Evolutionary conservation across 2,329 filamentous ascomycete species (phyloP).

Genomic region (Sporothrix mexicana): DNA sequence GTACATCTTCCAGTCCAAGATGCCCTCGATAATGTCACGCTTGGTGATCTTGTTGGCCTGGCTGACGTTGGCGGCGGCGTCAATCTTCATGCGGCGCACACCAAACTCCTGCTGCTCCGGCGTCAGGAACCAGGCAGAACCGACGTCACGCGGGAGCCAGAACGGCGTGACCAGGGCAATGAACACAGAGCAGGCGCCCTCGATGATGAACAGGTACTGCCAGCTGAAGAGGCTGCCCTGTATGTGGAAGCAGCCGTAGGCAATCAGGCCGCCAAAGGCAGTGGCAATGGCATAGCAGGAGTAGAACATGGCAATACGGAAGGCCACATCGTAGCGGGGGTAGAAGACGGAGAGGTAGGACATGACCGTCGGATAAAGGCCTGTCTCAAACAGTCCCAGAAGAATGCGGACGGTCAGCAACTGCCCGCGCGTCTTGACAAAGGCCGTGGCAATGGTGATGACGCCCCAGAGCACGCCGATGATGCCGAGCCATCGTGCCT

Average conservation of each 20-base stretch:
- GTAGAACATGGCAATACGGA: conserved; percentile 61
- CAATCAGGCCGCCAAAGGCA: conserved; percentile 57
- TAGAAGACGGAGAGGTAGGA: conserved; percentile 65
- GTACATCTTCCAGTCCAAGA: conserved; percentile 33
- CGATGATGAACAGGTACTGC: conserved; percentile 55
- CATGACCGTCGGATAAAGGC: conserved; percentile 64
- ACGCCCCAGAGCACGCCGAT: conserved; percentile 42
- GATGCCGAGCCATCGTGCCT: conserved; percentile 47
- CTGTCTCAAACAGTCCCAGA: conserved; percentile 48
- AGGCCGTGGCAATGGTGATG: conserved; percentile 43
- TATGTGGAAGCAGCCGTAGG: conserved; percentile 50
- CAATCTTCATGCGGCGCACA: conserved; percentile 29
- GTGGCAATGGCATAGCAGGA: conserved; percentile 62
- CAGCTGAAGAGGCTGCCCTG: conserved; percentile 46
- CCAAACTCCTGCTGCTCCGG: conserved; percentile 45
- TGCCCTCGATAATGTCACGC: conserved; percentile 29
- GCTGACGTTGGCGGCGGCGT: conserved; percentile 27
- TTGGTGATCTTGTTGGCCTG: conserved; percentile 26
- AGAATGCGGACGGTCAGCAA: conserved; percentile 39
- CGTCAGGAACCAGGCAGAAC: conserved; percentile 49
- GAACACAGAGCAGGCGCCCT: conserved; percentile 49
- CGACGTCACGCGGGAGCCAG: conserved; percentile 37
- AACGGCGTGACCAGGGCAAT: conserved; percentile 45
- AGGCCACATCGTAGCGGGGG: conserved; percentile 61
- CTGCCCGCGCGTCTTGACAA: conserved; percentile 42